Evolutionary conservation across 768 basidiomycete species (phyloP).

Genomic region (Podaxis sp.): DNA sequence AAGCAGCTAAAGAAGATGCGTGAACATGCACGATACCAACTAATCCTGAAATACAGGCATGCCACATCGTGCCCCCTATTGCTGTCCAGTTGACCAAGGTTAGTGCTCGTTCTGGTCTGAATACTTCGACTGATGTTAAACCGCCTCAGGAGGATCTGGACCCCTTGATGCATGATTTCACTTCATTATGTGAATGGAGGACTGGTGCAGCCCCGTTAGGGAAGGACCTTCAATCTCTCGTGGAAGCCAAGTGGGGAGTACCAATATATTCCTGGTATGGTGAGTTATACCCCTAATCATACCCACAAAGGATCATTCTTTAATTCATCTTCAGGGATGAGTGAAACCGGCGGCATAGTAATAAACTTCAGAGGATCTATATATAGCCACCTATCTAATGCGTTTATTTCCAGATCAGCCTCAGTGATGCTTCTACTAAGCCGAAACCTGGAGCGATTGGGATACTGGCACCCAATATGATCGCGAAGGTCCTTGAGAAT

Average conservation of each 20-base stretch:
- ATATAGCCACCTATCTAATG: background rate
- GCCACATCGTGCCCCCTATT: conserved; percentile 5
- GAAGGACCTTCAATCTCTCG: conserved; percentile 2
- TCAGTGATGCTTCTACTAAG: background rate
- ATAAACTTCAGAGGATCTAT: background rate
- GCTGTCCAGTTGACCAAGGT: conserved; percentile 6
- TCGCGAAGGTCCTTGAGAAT: conserved; percentile 1
- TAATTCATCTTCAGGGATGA: background rate
- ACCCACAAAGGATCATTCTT: background rate
- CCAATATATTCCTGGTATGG: conserved; percentile 4
- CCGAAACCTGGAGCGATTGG: background rate
- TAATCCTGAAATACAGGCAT: background rate
- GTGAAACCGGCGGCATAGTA: conserved; percentile 6
- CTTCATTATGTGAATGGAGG: conserved; percentile 1
- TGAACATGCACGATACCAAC: background rate
- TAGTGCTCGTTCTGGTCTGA: background rate
- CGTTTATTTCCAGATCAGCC: background rate
- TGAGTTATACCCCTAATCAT: background rate
- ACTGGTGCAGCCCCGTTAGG: conserved; percentile 3
- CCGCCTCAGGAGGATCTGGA: background rate
- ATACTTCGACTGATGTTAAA: background rate
- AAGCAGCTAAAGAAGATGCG: background rate
- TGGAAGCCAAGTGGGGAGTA: background rate
- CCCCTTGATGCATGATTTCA: background rate
- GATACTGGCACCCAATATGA: background rate